Evolutionary conservation across 306 rosid species (phyloP), one percentile per base, ranked within the genome.

Genomic region (Abrus pulchellus): DNA sequence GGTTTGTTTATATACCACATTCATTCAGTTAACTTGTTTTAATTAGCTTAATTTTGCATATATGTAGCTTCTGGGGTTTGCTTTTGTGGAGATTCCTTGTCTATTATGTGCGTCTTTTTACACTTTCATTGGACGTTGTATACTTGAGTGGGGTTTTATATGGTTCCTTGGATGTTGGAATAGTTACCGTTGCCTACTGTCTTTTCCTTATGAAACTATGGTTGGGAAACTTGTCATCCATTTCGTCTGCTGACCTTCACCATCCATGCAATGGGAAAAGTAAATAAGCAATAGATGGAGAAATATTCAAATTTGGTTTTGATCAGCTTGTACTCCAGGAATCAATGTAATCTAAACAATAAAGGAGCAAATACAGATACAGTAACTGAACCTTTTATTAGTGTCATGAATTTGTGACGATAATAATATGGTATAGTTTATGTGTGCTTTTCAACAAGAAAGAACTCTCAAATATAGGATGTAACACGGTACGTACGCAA

Each of bases 1-100:
- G 97, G 97, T 88, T 49, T 62, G 50, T 67, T 4, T 34, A 6
- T 57, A 57, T 1, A 44, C 72, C 47, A 36, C 56, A 64, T 59
- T n/a, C 56, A 64, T 59, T n/a, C 54, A 50, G 20, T 20, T 62
- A 2, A 10, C 49, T 81, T 50, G 1, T 54, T 45, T 54, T 40
- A 2, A 49, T 68, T 45, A 44, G n/a, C 40, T 32, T 32, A 14
- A 11, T 28, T 69, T 45, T 66, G 68, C 49, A 14, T 41, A 32
- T 80, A 3, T 64, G 52, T 1, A 41, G 44, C 38, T 44, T 64
- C 5, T 64, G 30, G 36, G 44, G 68, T 75, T 80, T 61, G 38
- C 67, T 59, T 82, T 68, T 68, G 50, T 28, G 38, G 9, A 36
- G 55, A 38, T 83, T 69, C 33, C 73, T 75, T 40, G 44, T 69